Evolutionary conservation across 495 filamentous ascomycete genomes (phyloP), one percentile per base, ranked within the genome.

Genomic region (Extremus antarcticus): DNA sequence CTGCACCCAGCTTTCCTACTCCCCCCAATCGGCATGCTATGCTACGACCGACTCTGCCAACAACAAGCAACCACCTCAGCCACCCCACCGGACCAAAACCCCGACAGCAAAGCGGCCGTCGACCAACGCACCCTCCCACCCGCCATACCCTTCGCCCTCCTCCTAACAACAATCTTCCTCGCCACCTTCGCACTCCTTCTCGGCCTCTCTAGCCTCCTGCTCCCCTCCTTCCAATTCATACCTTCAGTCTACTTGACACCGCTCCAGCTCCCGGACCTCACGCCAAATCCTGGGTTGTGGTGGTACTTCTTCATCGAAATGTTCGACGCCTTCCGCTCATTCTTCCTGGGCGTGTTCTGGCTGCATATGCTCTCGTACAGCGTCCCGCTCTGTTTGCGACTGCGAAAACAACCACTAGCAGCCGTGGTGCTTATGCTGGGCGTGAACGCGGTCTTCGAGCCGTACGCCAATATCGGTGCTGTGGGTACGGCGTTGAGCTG

Each of bases 251-350:
- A 98, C 65, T 88, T 90, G 53, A 86, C 94, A 23, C 89, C 91
- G 61, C 76, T 98, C 15, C 80, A 92, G 2, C 81, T 98, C 2
- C 90, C 90, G 0, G 94, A 97, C 70, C 74, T 98, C 43, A 91
- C 91, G 0, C 92, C 92, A 21, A 98, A 97, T 59, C 83, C 94
- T 39, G 92, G 92, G 1, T 76, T 98, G 0, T 98, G 92, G 92
- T 98, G 92, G 92, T 98, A 98, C 72, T 98, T 97, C 70, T 97
- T 98, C 72, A 94, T 91, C 62, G 92, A 98, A 71, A 98, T 98
- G 81, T 98, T 98, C 67, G 92, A 98, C 69, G 91, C 89, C 3
- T 98, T 98, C 76, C 82, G 92, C 21, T 84, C 85, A 48, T 97
- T 98, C 74, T 98, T 98, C 76, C 77, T 98, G 1, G 94, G 87